A percentile compares a stretch with the other conserved stretches of the same genome.
Conservation (phyloP, 1,284 basidiomycete species). For the Stygiomarasmius scandens region DNA sequence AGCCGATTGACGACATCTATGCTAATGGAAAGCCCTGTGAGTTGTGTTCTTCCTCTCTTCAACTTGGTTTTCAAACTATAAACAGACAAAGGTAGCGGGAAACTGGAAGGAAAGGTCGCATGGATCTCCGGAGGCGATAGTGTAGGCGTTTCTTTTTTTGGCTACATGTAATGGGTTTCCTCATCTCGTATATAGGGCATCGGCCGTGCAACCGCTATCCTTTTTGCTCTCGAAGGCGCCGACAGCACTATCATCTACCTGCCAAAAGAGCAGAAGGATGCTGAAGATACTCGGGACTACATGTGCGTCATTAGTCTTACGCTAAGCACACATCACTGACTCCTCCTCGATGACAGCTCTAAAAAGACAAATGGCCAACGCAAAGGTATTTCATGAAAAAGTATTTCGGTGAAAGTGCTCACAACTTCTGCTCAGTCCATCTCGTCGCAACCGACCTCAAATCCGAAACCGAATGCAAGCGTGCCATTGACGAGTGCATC, state of each 20-base stretch:
- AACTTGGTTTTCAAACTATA: not conserved
- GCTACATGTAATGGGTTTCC: slow-evolving; percentile 31
- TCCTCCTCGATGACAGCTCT: slow-evolving; percentile 19
- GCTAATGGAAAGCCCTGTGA: slow-evolving; percentile 45
- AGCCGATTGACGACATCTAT: slow-evolving; percentile 49
- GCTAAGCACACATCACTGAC: slow-evolving; percentile 20
- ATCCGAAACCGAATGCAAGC: slow-evolving; percentile 43
- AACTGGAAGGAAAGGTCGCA: slow-evolving; percentile 49
- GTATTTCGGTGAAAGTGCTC: not conserved
- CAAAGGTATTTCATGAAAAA: slow-evolving; percentile 24
- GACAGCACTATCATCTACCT: slow-evolving; percentile 55
- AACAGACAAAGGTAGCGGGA: slow-evolving; percentile 36
- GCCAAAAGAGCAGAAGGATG: slow-evolving; percentile 51
- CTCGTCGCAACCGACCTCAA: slow-evolving; percentile 45
- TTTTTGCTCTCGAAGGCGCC: slow-evolving; percentile 58
- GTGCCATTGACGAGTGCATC: slow-evolving; percentile 47
- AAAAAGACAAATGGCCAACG: slow-evolving; percentile 35
- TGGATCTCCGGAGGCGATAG: slow-evolving; percentile 55
- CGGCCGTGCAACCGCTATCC: slow-evolving; percentile 10
- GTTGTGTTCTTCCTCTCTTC: not conserved
- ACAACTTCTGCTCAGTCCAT: not conserved
- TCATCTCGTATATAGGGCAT: not conserved
- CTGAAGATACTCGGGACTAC: slow-evolving; percentile 37
- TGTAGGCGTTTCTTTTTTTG: slow-evolving; percentile 44
- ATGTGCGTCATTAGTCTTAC: slow-evolving; percentile 22